A percentile compares a stretch with the other conserved stretches of the same genome.
These are phyloP conservation scores for Ambispora gerdemannii DNA, from an alignment of 192 early-diverging fungal species.

Conservation along the genomic window DNA sequence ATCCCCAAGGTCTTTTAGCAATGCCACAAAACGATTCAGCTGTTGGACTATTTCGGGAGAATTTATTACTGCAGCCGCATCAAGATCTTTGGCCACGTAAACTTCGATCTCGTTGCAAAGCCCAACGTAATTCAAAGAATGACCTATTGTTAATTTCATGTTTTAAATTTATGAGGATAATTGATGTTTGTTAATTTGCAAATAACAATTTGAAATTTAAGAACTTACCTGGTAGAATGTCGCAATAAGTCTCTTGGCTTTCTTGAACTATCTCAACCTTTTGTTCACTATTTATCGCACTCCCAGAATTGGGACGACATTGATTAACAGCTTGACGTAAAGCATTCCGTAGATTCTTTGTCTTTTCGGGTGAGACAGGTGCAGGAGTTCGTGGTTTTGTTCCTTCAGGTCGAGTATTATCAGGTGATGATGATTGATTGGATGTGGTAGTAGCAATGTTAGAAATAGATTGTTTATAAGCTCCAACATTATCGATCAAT, in stretches of 20 bases:
- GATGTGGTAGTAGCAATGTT: too few species aligned
- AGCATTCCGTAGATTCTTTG: conserved; percentile 32
- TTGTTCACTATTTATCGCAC: conserved; percentile 32
- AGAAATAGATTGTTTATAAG: conserved; percentile 19
- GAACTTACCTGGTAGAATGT: conserved; percentile 42
- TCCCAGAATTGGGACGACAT: conserved; percentile 38
- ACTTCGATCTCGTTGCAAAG: conserved; percentile 36
- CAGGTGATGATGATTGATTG: too few species aligned
- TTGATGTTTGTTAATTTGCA: not conserved
- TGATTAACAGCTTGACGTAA: conserved; percentile 31
- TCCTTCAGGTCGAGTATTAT: not conserved
- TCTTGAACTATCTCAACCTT: conserved; percentile 31
- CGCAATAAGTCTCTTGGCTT: conserved; percentile 46
- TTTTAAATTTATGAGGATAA: not conserved
- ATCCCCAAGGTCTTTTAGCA: conserved; percentile 43
- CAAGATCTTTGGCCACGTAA: conserved; percentile 37
- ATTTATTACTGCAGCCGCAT: conserved; percentile 41
- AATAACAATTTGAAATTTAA: too few species aligned
- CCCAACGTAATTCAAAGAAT: conserved; percentile 46
- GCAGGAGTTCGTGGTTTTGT: not conserved
- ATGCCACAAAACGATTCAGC: conserved; percentile 39
- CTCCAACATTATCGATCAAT: not conserved
- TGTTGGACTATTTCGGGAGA: conserved; percentile 34
- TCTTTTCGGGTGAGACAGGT: conserved; percentile 35
- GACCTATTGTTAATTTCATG: conserved; percentile 10